These are phyloP conservation scores for Pseudocercospora fijiensis DNA, from an alignment of 2,329 filamentous ascomycete species.

Conservation along the genomic window DNA sequence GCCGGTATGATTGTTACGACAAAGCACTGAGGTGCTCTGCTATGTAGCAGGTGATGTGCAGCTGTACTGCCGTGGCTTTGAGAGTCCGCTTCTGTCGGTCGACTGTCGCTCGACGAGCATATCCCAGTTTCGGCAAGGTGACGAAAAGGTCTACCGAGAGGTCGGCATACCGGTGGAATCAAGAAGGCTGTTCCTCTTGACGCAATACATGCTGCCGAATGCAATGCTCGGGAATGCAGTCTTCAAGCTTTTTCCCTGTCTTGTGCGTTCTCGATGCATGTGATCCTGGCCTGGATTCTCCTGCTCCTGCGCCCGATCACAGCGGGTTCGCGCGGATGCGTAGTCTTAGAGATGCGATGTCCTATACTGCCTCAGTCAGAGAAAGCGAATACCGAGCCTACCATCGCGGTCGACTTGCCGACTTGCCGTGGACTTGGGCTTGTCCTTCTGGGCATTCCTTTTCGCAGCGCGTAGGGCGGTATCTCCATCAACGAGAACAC, in stretches of 20 bases:
- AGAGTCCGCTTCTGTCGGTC: background rate
- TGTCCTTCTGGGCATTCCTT: background rate
- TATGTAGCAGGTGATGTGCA: background rate
- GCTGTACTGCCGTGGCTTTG: no score
- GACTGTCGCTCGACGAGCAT: background rate
- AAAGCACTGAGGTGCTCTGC: no score
- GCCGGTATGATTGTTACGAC: no score
- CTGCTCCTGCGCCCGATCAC: background rate
- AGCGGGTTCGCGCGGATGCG: background rate
- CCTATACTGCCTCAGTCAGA: slow-evolving; percentile 16
- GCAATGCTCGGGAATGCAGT: background rate
- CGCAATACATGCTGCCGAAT: background rate
- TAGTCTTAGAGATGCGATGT: slow-evolving; percentile 17
- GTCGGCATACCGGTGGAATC: background rate
- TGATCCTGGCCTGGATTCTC: slow-evolving; percentile 2
- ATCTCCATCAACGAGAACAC: slow-evolving; percentile 82
- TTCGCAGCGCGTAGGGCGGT: slow-evolving; percentile 55
- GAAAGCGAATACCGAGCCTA: background rate
- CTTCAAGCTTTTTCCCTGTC: background rate
- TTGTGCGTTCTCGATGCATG: no score
- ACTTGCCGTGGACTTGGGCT: background rate
- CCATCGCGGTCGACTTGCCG: slow-evolving; percentile 9
- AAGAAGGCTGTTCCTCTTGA: background rate
- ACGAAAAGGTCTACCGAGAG: background rate
- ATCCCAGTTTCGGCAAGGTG: background rate